Evolutionary conservation across 129 eudicot genomes (phyloP), one percentile per base, ranked within the genome.

Genomic region (Artemisia annua): DNA sequence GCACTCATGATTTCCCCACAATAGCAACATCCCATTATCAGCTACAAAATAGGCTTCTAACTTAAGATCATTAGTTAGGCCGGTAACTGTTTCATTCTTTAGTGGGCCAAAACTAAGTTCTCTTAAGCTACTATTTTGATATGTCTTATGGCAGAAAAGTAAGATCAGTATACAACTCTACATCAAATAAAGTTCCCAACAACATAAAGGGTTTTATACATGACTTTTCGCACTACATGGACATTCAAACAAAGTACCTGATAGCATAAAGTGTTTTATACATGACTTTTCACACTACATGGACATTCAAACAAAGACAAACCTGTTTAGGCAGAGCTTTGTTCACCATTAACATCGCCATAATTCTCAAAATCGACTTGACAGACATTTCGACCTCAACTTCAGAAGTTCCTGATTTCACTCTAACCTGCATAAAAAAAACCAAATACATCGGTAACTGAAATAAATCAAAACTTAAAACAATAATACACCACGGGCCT

Each of bases 311-410:
- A 62, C 1, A 62, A 30, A 62, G 0, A 62, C 22, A 62, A 0
- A 62, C 67, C 67, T 94, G 97, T 73, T 87, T 94, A 35, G 76
- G 49, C 86, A 86, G 79, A 39, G 62, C 83, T 60, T 56, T 70
- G 69, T 64, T 64, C 75, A 14, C 76, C 75, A 69, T 67, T 74
- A 26, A 82, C 76, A 76, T 74, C 80, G 66, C 90, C 91, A 80
- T 76, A 94, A 75, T 94, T 87, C 66, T 82, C 76, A 16, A 92
- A 89, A 74, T 84, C 72, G 60, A 74, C 75, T 77, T 87, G 89
- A 94, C 51, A 8, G 88, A 59, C 85, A 90, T 69, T 82, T 90
- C 97, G 55, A 90, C 63, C 79, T 94, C 96, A 64, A 94, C 72
- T 70, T 87, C 98, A 16, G 81, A 70, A 63, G 82, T 87, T 48